A percentile compares a stretch with the other conserved stretches of the same genome.
Evolutionary conservation across 176 grass and related monocot genomes (phyloP).

Genomic region (Hyparrhenia diplandra): DNA sequence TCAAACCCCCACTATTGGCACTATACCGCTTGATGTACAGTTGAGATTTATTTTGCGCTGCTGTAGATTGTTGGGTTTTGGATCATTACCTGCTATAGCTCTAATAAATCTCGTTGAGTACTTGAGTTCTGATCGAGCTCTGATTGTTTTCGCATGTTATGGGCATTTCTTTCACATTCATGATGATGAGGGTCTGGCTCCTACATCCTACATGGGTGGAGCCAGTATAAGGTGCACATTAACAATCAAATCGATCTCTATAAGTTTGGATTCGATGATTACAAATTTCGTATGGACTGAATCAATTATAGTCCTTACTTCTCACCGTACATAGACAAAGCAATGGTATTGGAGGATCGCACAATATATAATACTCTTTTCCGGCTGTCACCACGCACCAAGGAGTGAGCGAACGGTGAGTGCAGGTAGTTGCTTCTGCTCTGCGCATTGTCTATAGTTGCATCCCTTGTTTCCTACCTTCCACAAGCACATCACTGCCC

Average conservation of each 20-base stretch:
- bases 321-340: too few relatives aligned
- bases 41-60: too few relatives aligned
- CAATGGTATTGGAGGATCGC: too few relatives aligned
- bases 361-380: too few relatives aligned
- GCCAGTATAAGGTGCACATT: background rate
- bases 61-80: too few relatives aligned
- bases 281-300: background rate
- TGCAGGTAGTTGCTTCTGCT: conserved; percentile 23
- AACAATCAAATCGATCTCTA: background rate
- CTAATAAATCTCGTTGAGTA: conserved; percentile 8
- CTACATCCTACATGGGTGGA: background rate
- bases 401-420: background rate
- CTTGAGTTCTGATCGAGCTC: background rate
- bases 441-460: background rate
- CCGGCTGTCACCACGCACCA: too few relatives aligned
- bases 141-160: background rate
- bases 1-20: too few relatives aligned
- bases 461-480: background rate
- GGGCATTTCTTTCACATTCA: background rate
- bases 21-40: too few relatives aligned
- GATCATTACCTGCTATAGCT: background rate
- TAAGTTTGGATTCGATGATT: background rate
- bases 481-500: background rate
- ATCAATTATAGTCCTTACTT: too few relatives aligned
- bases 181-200: background rate